Base-by-base conservation (phyloP, 148 eudicot species). In the Heliosperma pusillum region DNA sequence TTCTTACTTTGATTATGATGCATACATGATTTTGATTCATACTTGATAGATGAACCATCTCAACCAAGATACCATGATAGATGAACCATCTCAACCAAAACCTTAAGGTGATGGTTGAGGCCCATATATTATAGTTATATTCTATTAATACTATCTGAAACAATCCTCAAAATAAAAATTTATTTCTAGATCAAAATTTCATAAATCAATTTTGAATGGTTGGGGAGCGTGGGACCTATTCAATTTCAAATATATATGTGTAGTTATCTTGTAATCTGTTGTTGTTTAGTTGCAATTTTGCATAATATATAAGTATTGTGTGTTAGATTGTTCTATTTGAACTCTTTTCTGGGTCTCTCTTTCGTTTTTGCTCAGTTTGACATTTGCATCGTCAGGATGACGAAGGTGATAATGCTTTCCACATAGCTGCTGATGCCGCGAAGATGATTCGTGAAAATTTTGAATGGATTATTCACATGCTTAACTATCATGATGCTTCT, bases 371-470 rank as follows among this genome's bases (percentile, higher is more conserved):
- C 72, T 60, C 66, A 21, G 58, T 5, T 42, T 56, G 17, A 26
- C 22, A 19, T 79, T 66, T 40, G 71, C 53, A 55, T 78, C 76
- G 57, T 77, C 83, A 95, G 99, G 97, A 95, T 83, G 99, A 95
- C 83, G 97, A 95, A 85, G 99, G 99, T 62, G 91, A 95, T 83
- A 92, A 87, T 88, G 99, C 99, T 81, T 95, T 92, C 83, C 99
- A 95, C 82, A 90, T 92, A 81, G 99, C 99, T 45, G 99, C 99
- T 85, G 96, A 89, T 83, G 88, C 94, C 69, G 96, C 99, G 81
- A 95, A 90, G 82, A 92, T 90, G 96, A 90, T 95, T 47, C 97
- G 99, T 68, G 99, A 95, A 85, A 95, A 95, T 82, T 89, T 95
- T 42, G 90, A 88, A 58, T 95, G 99, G 99, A 81, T 95, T 73